These are phyloP conservation scores for Balakata baccata DNA, from an alignment of 345 rosid species.

Conservation along the genomic window DNA sequence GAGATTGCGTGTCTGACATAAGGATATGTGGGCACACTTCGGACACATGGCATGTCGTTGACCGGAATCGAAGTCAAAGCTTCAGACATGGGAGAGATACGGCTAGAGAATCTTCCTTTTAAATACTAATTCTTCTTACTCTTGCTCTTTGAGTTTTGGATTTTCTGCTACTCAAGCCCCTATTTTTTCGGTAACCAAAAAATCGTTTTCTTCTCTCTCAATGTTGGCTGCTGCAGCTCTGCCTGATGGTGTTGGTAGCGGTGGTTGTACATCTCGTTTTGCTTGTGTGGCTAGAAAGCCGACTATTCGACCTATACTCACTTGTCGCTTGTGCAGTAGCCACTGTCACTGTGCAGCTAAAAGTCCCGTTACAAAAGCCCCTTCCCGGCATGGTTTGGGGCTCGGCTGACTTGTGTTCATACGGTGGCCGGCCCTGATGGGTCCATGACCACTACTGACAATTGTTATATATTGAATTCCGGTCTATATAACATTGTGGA, in stretches of 20 bases:
- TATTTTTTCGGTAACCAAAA: not conserved
- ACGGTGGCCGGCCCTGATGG: slow-evolving; percentile 15
- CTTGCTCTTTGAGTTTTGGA: not conserved
- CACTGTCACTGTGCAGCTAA: slow-evolving; percentile 11
- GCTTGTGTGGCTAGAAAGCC: not conserved
- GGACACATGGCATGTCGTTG: too few species aligned
- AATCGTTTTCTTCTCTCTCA: slow-evolving; percentile 8
- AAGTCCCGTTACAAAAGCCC: not conserved
- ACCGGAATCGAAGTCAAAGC: too few species aligned
- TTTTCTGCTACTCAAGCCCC: not conserved
- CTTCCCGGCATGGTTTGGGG: slow-evolving; percentile 14
- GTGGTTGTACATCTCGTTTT: not conserved
- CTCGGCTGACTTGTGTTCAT: slow-evolving; percentile 14
- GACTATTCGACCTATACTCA: not conserved
- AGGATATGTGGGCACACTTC: too few species aligned
- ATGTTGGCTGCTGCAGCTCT: slow-evolving; percentile 12
- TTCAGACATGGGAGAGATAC: too few species aligned
- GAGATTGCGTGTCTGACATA: too few species aligned
- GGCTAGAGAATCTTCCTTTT: too few species aligned
- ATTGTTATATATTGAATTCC: too few species aligned
- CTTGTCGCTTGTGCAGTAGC: not conserved
- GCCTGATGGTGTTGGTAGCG: not conserved
- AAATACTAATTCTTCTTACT: not conserved
- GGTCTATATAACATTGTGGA: too few species aligned
- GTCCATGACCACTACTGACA: not conserved